phyloP scores from a whole-genome alignment of 2,329 filamentous ascomycete genomes.

The Cercospora janseana region DNA sequence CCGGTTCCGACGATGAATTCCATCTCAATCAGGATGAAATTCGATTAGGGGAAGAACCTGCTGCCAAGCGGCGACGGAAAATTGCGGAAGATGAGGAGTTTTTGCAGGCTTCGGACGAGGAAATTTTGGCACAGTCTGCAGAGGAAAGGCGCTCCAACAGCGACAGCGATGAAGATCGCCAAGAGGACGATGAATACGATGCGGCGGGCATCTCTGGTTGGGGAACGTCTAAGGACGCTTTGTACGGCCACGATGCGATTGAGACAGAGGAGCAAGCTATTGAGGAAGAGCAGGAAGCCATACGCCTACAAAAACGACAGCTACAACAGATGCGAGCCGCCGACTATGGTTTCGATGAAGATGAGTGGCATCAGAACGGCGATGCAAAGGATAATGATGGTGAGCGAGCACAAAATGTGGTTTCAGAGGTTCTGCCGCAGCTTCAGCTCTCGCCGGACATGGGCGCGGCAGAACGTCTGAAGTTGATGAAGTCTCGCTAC shows the following conservation, averaged over 20 bases:
- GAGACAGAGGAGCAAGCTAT: conserved; percentile 72
- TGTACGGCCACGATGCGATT: conserved; percentile 83
- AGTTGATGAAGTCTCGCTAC: conserved; percentile 75
- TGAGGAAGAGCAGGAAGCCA: conserved; percentile 89
- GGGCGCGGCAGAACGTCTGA: conserved; percentile 68
- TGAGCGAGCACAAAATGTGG: conserved; percentile 50
- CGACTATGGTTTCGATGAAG: conserved; percentile 90
- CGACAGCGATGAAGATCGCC: conserved; percentile 68
- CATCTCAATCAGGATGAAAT: conserved; percentile 84
- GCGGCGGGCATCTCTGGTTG: conserved; percentile 27
- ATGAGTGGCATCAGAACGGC: conserved; percentile 68
- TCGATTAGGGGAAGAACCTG: conserved; percentile 75
- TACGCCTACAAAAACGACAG: conserved; percentile 85
- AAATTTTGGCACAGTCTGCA: conserved; percentile 55
- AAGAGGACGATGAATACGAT: conserved; percentile 38
- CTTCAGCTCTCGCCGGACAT: conserved; percentile 78
- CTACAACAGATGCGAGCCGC: conserved; percentile 82
- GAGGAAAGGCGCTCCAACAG: conserved; percentile 65
- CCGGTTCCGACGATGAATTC: conserved; percentile 92
- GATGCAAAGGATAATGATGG: conserved; percentile 50
- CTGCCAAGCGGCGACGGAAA: conserved; percentile 72
- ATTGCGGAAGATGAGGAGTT: conserved; percentile 65
- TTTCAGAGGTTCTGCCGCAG: conserved; percentile 84
- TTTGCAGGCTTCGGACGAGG: conserved; percentile 61
- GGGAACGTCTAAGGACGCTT: conserved; percentile 54